A percentile compares a stretch with the other conserved stretches of the same genome.
These are phyloP conservation scores for Leucosporidium scottii DNA, from an alignment of 768 basidiomycete genomes.

Conservation along the genomic window DNA sequence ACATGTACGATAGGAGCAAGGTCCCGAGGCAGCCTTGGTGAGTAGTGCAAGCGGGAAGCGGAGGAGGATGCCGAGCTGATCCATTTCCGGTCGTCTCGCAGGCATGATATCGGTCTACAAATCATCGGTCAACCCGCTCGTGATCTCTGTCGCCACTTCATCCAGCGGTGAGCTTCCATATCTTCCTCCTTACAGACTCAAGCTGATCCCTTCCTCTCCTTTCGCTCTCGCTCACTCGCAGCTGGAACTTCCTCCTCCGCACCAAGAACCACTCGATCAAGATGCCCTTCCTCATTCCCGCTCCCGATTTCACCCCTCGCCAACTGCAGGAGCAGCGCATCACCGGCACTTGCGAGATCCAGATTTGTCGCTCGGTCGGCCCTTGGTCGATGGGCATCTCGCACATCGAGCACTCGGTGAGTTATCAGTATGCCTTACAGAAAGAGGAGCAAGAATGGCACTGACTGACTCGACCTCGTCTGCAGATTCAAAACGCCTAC, in stretches of 20 bases:
- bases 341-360: conserved; percentile 92
- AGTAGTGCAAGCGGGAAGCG: conserved; percentile 32
- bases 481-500: conserved; percentile 23
- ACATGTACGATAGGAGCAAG: conserved; percentile 87
- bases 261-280: conserved; percentile 89
- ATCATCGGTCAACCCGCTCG: conserved; percentile 93
- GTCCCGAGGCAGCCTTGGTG: conserved; percentile 95
- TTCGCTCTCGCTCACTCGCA: conserved; percentile 38
- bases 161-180: conserved; percentile 58
- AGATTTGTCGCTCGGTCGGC: conserved; percentile 89
- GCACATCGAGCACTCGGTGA: conserved; percentile 77
- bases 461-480: not conserved
- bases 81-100: conserved; percentile 38
- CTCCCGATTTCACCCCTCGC: conserved; percentile 77
- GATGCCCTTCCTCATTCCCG: conserved; percentile 91
- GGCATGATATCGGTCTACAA: conserved; percentile 96
- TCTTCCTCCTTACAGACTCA: not conserved
- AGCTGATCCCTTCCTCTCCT: not conserved
- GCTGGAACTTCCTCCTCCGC: conserved; percentile 89
- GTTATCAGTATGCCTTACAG: conserved; percentile 46
- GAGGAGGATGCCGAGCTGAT: not conserved
- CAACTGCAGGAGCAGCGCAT: conserved; percentile 73
- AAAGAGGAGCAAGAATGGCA: conserved; percentile 47
- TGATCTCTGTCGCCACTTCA: conserved; percentile 88
- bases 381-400: conserved; percentile 94